Evolutionary conservation across 2,329 filamentous ascomycete genomes (phyloP).

Genomic region (Pseudocercospora ulei): DNA sequence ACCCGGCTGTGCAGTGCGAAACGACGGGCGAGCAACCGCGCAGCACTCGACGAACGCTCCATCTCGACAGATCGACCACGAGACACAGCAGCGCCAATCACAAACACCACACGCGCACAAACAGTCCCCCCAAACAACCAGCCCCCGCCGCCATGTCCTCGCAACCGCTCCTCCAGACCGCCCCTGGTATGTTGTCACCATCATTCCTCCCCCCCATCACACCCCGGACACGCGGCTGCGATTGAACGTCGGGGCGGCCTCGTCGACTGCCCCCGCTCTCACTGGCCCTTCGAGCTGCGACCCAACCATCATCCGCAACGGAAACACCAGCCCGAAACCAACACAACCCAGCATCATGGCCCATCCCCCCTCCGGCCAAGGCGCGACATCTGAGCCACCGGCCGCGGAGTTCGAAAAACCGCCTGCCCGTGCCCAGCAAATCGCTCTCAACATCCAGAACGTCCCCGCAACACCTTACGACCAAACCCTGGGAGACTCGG

Average conservation of each 20-base stretch:
- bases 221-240: neutral
- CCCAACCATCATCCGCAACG: neutral
- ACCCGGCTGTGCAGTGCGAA: too few relatives aligned
- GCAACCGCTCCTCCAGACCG: slow-evolving; percentile 89
- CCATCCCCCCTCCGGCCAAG: too few relatives aligned
- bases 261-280: neutral
- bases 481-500: neutral
- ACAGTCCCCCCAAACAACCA: slow-evolving; percentile 11
- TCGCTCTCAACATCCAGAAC: neutral
- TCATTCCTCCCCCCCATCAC: neutral
- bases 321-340: too few relatives aligned
- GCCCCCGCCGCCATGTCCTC: slow-evolving; percentile 62
- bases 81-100: too few relatives aligned
- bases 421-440: too few relatives aligned
- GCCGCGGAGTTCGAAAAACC: too few relatives aligned
- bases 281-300: neutral
- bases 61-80: too few relatives aligned
- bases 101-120: neutral
- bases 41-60: too few relatives aligned
- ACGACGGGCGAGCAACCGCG: too few relatives aligned
- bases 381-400: too few relatives aligned
- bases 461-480: neutral
- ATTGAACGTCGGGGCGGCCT: neutral
- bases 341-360: too few relatives aligned
- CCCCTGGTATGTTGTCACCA: slow-evolving; percentile 56